Base-by-base conservation (phyloP, 106 monocot genomes). In the Dendrobium officinale region DNA sequence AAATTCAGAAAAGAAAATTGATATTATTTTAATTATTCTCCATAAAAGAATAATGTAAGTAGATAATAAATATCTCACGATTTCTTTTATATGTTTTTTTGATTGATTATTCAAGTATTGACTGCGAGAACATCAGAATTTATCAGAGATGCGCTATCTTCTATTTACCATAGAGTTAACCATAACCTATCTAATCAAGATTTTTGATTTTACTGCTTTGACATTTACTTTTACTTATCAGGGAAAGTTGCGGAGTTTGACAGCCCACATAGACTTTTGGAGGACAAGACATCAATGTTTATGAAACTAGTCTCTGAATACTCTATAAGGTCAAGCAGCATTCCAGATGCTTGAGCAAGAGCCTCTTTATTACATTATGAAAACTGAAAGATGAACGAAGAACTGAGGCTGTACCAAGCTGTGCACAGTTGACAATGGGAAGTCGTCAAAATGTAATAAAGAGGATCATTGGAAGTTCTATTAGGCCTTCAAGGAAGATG, bases 251-350 rank as follows among this genome's bases (percentile, higher is more conserved):
- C 94, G 56, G 96, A 97, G 77, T 94, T 89, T 47, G 96, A 97
- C 77, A 86, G 77, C 20, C 96, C 96, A 41, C 81, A 85, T 5
- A 80, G 77, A 42, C 79, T 97, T 33, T 70, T 97, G 37, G 96
- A 92, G 86, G 94, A 97, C 72, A 92, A 92, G 47, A 85, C 88
- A 9, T 97, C 96, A 3, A 92, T 97, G 92, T 97, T 97, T 79
- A 78, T 94, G 37, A 90, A 90, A 84, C 90, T 97, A 49, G 94
- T 94, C 7, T 86, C 96, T 0, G 96, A 97, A 77, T 97, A 97
- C 84, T 94, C 93, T 4, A 85, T 86, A 77, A 89, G 96, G 80
- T 97, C 96, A 16, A 89, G 82, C 84, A 80, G 82, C 58, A 81
- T 88, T 67, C 74, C 81, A 72, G 87, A 89, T 61, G 58, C 75